Evolutionary conservation across 495 filamentous ascomycete genomes (phyloP).

Genomic region (Hypoxylon rickii): DNA sequence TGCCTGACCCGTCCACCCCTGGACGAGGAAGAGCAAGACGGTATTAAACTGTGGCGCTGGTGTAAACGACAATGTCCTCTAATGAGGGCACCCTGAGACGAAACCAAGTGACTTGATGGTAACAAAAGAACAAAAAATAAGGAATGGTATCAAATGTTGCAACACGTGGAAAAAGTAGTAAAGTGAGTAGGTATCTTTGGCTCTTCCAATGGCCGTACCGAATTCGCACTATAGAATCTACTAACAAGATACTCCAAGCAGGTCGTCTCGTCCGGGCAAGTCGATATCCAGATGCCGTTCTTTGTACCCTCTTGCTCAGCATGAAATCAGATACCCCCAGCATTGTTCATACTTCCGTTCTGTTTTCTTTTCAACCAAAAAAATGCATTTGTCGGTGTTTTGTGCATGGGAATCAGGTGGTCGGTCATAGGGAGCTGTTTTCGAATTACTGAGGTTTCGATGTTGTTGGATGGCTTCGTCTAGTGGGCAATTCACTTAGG

Average conservation of each 20-base stretch:
- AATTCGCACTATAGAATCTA: too few relatives aligned
- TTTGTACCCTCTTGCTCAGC: background rate
- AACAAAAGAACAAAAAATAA: background rate
- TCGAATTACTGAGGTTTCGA: too few relatives aligned
- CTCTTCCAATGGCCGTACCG: too few relatives aligned
- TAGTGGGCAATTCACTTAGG: too few relatives aligned
- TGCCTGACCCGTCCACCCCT: conserved; percentile 47
- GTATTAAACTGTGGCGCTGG: conserved; percentile 21
- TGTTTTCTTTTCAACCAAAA: background rate
- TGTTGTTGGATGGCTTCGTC: too few relatives aligned
- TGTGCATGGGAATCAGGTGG: too few relatives aligned
- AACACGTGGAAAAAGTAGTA: background rate
- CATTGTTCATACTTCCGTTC: background rate
- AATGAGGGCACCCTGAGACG: too few relatives aligned
- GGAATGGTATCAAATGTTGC: background rate
- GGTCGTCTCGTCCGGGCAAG: background rate
- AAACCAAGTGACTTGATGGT: background rate
- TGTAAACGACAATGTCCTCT: conserved; percentile 13
- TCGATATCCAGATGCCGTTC: background rate
- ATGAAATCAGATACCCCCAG: background rate
- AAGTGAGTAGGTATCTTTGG: background rate
- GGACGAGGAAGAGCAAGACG: conserved; percentile 40
- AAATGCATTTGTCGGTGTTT: background rate
- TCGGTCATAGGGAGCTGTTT: too few relatives aligned
- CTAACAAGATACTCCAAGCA: background rate